Conservation (phyloP, 768 basidiomycete genomes). For the Pleurotus sapidus region DNA sequence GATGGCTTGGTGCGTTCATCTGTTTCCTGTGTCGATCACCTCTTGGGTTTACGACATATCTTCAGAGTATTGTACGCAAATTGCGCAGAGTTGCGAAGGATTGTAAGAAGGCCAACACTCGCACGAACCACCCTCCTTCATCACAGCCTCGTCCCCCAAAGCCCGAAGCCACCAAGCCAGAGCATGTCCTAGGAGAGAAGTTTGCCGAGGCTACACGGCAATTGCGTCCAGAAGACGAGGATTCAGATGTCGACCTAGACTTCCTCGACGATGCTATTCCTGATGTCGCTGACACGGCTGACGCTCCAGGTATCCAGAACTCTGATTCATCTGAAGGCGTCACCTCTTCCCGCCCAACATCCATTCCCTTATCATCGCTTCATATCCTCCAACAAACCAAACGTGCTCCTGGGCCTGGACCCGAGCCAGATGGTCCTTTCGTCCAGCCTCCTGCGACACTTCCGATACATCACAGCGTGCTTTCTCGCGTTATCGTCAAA, state of each 20-base stretch:
- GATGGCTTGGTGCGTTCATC: conserved; percentile 65
- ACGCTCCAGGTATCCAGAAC: conserved; percentile 42
- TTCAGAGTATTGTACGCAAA: conserved; percentile 75
- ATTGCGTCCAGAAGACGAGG: conserved; percentile 42
- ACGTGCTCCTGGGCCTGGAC: conserved; percentile 28
- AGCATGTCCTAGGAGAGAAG: conserved; percentile 56
- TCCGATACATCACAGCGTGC: conserved; percentile 55
- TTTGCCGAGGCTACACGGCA: conserved; percentile 62
- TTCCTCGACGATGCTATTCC: conserved; percentile 47
- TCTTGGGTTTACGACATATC: background rate
- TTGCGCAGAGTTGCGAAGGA: conserved; percentile 82
- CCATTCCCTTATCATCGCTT: conserved; percentile 50
- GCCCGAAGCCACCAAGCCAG: conserved; percentile 19
- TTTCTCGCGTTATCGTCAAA: conserved; percentile 76
- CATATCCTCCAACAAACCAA: conserved; percentile 64
- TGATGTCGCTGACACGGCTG: conserved; percentile 20
- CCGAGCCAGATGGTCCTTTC: conserved; percentile 26
- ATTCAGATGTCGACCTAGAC: conserved; percentile 77
- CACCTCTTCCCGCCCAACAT: conserved; percentile 37
- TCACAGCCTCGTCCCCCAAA: conserved; percentile 25
- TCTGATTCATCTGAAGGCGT: conserved; percentile 39
- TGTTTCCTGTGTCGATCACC: background rate
- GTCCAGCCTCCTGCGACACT: conserved; percentile 41
- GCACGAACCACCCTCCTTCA: conserved; percentile 28
- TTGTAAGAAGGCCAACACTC: conserved; percentile 64